Percentiles rank a stretch among this genome's conserved stretches.
phyloP scores from a whole-genome alignment of 768 basidiomycete species.

The Leucocoprinus sp. region DNA sequence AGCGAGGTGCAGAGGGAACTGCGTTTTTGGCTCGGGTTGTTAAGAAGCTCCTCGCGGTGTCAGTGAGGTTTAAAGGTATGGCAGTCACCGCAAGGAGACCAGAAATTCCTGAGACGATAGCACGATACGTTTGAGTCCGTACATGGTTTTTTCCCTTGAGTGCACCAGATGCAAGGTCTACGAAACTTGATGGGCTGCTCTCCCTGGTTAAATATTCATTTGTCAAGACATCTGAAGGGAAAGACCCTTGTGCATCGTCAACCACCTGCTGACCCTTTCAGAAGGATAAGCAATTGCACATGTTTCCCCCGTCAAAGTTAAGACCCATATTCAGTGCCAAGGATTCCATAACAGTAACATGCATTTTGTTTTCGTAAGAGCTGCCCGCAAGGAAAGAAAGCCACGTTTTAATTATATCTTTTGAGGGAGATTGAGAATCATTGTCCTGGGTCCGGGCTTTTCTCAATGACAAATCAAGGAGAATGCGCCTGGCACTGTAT shows the following conservation, averaged over 20 bases:
- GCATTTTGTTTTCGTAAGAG: background rate
- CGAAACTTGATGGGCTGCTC: background rate
- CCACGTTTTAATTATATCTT: background rate
- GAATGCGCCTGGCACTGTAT: background rate
- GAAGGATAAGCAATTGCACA: background rate
- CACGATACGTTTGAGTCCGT: slow-evolving; percentile 4
- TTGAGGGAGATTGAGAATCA: background rate
- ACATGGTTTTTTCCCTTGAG: background rate
- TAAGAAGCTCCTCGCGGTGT: slow-evolving; percentile 12
- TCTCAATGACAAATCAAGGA: background rate
- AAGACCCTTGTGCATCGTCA: background rate
- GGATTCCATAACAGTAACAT: background rate
- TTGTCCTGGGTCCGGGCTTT: background rate
- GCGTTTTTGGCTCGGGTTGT: slow-evolving; percentile 10
- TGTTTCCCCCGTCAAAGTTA: background rate
- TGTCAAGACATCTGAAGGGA: background rate
- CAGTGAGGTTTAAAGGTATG: slow-evolving; percentile 9
- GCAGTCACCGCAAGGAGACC: background rate
- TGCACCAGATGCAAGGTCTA: background rate
- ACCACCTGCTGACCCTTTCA: background rate
- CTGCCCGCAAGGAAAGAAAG: background rate
- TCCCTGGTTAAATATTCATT: slow-evolving; percentile 5
- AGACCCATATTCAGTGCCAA: background rate
- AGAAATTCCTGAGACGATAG: slow-evolving; percentile 4
- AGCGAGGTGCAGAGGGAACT: slow-evolving; percentile 27